Evolutionary conservation across 805 yeast species (phyloP), one percentile per base, ranked within the genome.

Genomic region (Kodamaea sagamina): DNA sequence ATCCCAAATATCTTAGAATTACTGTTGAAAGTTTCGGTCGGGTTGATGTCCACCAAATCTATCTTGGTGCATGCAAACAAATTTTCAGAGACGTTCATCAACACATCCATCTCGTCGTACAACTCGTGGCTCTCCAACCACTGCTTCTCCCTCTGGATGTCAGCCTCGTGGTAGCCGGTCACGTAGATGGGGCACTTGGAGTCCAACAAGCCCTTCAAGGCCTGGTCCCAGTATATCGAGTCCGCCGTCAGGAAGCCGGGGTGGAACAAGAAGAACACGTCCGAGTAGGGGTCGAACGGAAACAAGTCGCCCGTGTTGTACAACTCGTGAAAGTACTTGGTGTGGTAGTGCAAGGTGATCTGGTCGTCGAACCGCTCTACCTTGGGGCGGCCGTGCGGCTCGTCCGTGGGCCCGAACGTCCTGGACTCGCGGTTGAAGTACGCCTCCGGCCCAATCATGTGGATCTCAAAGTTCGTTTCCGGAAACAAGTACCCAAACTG

Each of bases 221-320:
- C 75, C 62, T 87, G 84, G 50, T 78, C 78, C 97, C 98, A 92
- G 58, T 81, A 78, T 46, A 84, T 83, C 16, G 83, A 73, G 57
- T 88, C 96, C 10, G 87, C 86, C 6, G 93, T 85, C 13, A 88
- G 83, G 58, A 89, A 79, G 31, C 97, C 97, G 3, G 99, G 98
- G 63, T 92, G 98, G 85, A 92, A 93, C 41, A 87, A 74, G 77
- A 89, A 89, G 67, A 93, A 93, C 19, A 81, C 80, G 62, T 93
- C 99, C 61, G 88, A 77, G 65, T 92, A 93, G 35, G 99, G 99
- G 63, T 93, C 99, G 63, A 90, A 93, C 4, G 99, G 99, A 82
- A 89, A 88, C 63, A 93, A 87, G 67, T 92, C 97, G 56, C 90
- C 93, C 38, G 88, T 83, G 56, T 89, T 89, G 66, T 93, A 96